Base-by-base conservation (phyloP, 164 flowering plant genomes). In the Sedum album region DNA sequence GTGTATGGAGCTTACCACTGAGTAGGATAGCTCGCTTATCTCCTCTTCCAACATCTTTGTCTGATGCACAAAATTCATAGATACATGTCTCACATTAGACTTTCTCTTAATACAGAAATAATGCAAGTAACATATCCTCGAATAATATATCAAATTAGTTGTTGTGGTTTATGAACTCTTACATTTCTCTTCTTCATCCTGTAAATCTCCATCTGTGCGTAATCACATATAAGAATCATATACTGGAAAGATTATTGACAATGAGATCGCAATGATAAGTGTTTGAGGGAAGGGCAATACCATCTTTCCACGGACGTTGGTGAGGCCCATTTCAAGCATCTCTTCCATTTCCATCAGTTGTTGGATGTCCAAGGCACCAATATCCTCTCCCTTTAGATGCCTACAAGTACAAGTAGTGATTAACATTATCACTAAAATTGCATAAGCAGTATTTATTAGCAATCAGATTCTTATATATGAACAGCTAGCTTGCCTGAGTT, bases 401-500 rank as follows among this genome's bases (percentile, higher is more conserved):
- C 38, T 35, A 35, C 38, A 35, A 35, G 38, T 35, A 35, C 7
- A 3, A 35, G 7, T n/a, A n/a, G n/a, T n/a, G n/a, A 35, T 3
- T 35, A 35, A 35, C 38, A 35, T 35, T 35, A 35, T 35, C 3
- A 35, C 38, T 35, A 35, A 35, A 35, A 35, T 35, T 35, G 38
- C 38, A 35, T 35, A 35, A 35, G 38, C 38, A 35, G 38, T 35
- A n/a, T n/a, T n/a, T n/a, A n/a, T n/a, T n/a, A n/a, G n/a, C n/a
- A n/a, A n/a, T 35, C 38, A 35, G 38, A n/a, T 35, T 35, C 38
- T 3, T 7, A 35, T 35, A 3, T n/a, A 17, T 14, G 20, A 53
- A n/a, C 20, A n/a, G n/a, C n/a, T n/a, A 57, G 28, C 62, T 57
- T 71, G 87, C 98, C 94, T 88, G 77, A 93, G 93, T 70, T 87